Percentiles rank a stretch among this genome's conserved stretches.
Conservation (phyloP, 805 yeast species). For the Priceomyces haplophilus region DNA sequence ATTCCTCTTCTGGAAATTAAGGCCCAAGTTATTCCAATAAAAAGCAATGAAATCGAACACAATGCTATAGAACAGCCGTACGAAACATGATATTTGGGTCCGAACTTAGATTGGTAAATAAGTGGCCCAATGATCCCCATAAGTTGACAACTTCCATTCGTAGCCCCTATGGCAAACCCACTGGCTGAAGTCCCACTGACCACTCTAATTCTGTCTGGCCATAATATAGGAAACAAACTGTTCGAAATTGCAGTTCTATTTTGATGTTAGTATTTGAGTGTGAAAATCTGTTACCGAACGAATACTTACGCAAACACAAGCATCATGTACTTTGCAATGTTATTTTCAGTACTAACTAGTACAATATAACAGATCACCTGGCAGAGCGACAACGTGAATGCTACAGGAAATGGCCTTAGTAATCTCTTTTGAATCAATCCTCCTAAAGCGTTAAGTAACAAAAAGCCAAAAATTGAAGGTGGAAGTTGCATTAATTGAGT, state of each 20-base stretch:
- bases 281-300: neutral
- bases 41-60: constrained; percentile 8
- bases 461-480: constrained; percentile 13
- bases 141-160: constrained; percentile 11
- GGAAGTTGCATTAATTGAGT: constrained; percentile 19
- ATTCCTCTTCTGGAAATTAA: constrained; percentile 11
- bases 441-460: constrained; percentile 11
- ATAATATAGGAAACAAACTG: constrained; percentile 12
- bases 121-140: constrained; percentile 15
- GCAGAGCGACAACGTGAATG: constrained; percentile 10
- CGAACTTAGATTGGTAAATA: constrained; percentile 14
- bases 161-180: constrained; percentile 14
- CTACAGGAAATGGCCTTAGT: constrained; percentile 12
- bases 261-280: constrained; percentile 1
- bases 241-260: constrained; percentile 12
- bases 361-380: constrained; percentile 14
- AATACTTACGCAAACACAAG: constrained; percentile 10
- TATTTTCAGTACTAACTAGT: constrained; percentile 6
- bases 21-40: constrained; percentile 12
- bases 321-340: constrained; percentile 12
- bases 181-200: constrained; percentile 13
- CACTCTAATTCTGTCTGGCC: constrained; percentile 17
- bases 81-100: constrained; percentile 12
- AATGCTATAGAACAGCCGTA: constrained; percentile 11
- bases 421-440: constrained; percentile 9